A percentile compares a stretch with the other conserved stretches of the same genome.
Evolutionary conservation across 768 basidiomycete genomes (phyloP).

Genomic region (Inosperma sp.): DNA sequence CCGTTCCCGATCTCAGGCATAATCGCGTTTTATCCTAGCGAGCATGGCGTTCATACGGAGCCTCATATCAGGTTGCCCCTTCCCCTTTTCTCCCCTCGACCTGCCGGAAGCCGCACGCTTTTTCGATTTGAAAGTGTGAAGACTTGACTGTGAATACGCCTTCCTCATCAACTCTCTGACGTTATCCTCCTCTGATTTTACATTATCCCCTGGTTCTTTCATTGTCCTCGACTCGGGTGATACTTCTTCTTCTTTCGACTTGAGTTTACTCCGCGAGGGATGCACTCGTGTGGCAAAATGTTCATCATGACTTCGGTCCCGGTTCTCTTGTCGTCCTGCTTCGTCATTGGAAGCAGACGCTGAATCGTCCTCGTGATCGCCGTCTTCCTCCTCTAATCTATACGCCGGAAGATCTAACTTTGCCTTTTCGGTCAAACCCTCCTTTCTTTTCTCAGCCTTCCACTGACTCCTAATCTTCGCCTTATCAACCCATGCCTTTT

Average conservation of each 20-base stretch:
- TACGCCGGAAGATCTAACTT: slow-evolving; percentile 20
- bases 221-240: slow-evolving; percentile 11
- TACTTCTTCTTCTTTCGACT: background rate
- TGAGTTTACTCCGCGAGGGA: background rate
- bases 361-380: slow-evolving; percentile 12
- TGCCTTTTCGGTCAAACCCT: slow-evolving; percentile 23
- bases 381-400: slow-evolving; percentile 18
- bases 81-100: slow-evolving; percentile 32
- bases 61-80: slow-evolving; percentile 68
- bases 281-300: background rate
- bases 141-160: slow-evolving; percentile 56
- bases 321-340: slow-evolving; percentile 5
- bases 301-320: background rate
- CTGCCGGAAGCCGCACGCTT: slow-evolving; percentile 19
- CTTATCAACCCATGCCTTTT: slow-evolving; percentile 73
- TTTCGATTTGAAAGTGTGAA: slow-evolving; percentile 54
- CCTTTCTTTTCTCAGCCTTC: slow-evolving; percentile 62
- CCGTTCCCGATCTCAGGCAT: slow-evolving; percentile 27
- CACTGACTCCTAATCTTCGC: slow-evolving; percentile 76
- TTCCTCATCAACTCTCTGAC: slow-evolving; percentile 57
- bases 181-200: slow-evolving; percentile 16
- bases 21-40: slow-evolving; percentile 74
- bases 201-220: slow-evolving; percentile 12
- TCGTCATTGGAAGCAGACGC: slow-evolving; percentile 18
- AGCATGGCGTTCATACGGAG: slow-evolving; percentile 82